A percentile compares a stretch with the other conserved stretches of the same genome.
These are phyloP conservation scores for Conringia planisiliqua DNA, from an alignment of 345 rosid genomes.

Conservation along the genomic window DNA sequence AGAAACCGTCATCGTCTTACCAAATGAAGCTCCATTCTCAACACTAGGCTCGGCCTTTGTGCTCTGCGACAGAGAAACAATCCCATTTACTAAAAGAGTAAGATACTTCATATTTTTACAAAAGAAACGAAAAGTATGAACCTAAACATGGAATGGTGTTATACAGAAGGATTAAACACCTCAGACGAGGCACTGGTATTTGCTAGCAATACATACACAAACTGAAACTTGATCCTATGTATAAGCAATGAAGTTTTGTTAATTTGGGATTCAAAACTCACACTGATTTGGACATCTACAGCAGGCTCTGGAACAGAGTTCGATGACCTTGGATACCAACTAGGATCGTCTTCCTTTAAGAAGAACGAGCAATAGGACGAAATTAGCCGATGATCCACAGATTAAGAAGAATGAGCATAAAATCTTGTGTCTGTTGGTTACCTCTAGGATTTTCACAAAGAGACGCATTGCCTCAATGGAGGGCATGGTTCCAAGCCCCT, in stretches of 20 bases:
- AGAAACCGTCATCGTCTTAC: slow-evolving; percentile 55
- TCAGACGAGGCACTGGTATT: neutral
- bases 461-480: slow-evolving; percentile 96
- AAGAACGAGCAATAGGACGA: neutral
- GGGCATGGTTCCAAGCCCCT: slow-evolving; percentile 86
- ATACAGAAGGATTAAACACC: neutral
- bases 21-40: slow-evolving; percentile 51
- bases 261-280: slow-evolving; percentile 36
- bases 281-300: slow-evolving; percentile 55
- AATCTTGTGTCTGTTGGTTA: neutral
- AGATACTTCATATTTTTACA: neutral
- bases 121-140: neutral
- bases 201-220: neutral
- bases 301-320: slow-evolving; percentile 52
- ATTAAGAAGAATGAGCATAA: neutral
- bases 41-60: slow-evolving; percentile 45
- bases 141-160: neutral
- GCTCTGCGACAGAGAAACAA: slow-evolving; percentile 37
- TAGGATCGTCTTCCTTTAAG: slow-evolving; percentile 81
- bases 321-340: slow-evolving; percentile 79
- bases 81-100: neutral
- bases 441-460: slow-evolving; percentile 97
- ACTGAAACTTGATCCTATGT: neutral
- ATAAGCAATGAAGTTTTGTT: neutral
- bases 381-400: neutral